Evolutionary conservation across 2,329 filamentous ascomycete genomes (phyloP).

Genomic region (Malbranchea zuffiana): DNA sequence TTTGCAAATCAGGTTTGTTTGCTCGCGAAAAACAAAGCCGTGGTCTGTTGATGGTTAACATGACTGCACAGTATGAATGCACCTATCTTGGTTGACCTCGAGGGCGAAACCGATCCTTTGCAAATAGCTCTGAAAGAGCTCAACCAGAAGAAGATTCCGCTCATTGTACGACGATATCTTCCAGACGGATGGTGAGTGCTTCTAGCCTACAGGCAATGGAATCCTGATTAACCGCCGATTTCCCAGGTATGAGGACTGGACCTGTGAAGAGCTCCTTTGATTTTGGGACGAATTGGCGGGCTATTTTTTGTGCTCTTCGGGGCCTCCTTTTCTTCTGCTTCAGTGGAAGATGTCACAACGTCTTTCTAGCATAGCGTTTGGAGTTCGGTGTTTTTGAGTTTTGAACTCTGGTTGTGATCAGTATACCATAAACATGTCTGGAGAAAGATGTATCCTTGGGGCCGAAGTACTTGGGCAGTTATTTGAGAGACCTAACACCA

Average conservation of each 20-base stretch:
- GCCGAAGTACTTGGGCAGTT: too few species aligned
- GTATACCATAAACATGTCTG: too few species aligned
- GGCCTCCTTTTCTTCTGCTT: background rate
- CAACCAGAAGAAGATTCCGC: conserved; percentile 94
- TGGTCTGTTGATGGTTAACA: conserved; percentile 18
- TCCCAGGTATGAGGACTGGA: conserved; percentile 92
- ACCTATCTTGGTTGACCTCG: conserved; percentile 87
- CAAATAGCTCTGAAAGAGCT: conserved; percentile 97
- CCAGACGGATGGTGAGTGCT: conserved; percentile 85
- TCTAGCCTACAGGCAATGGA: background rate
- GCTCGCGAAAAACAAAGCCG: background rate
- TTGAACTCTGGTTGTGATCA: too few species aligned
- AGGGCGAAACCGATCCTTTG: conserved; percentile 93
- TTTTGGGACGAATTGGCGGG: too few species aligned
- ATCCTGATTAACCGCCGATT: conserved; percentile 7
- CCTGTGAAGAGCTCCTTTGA: conserved; percentile 80
- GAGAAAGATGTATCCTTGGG: background rate
- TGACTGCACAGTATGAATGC: conserved; percentile 70
- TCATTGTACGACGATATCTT: conserved; percentile 89
- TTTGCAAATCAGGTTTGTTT: conserved; percentile 77
- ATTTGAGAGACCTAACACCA: too few species aligned
- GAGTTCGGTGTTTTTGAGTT: conserved; percentile 12
- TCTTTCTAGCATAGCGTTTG: conserved; percentile 14
- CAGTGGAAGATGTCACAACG: background rate
- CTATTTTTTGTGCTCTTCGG: too few species aligned